These are phyloP conservation scores for Ogataea corticis DNA, from an alignment of 805 yeast genomes.

Conservation along the genomic window DNA sequence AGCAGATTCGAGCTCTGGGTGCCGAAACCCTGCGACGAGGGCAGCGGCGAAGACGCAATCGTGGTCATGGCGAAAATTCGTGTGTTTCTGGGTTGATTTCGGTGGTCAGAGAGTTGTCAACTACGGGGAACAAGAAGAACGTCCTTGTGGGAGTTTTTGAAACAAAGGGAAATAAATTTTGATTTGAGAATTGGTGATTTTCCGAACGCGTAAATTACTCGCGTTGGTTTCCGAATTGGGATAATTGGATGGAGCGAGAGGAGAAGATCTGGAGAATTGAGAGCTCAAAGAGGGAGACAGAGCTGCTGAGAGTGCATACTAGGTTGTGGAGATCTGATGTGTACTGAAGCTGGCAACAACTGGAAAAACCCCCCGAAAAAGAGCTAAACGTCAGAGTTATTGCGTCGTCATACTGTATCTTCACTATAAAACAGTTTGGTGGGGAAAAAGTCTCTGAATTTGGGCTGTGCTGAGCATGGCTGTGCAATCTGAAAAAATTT, in stretches of 20 bases:
- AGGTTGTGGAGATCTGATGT: no score
- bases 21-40: conserved; percentile 27
- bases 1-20: conserved; percentile 27
- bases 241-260: background rate
- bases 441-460: no score
- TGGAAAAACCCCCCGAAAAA: no score
- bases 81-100: no score
- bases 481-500: background rate
- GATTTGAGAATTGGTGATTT: background rate
- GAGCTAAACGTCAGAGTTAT: no score
- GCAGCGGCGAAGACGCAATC: conserved; percentile 32
- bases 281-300: no score
- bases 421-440: no score
- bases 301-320: no score
- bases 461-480: background rate
- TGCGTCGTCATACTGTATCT: no score
- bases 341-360: no score
- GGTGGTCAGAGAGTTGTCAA: background rate
- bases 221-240: conserved; percentile 5
- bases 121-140: background rate
- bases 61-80: conserved; percentile 21
- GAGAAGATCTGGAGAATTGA: no score
- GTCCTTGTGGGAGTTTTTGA: background rate
- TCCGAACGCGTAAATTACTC: conserved; percentile 6
- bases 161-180: background rate